These are phyloP conservation scores for Austroboletus festivus DNA, from an alignment of 768 basidiomycete species.

Conservation along the genomic window DNA sequence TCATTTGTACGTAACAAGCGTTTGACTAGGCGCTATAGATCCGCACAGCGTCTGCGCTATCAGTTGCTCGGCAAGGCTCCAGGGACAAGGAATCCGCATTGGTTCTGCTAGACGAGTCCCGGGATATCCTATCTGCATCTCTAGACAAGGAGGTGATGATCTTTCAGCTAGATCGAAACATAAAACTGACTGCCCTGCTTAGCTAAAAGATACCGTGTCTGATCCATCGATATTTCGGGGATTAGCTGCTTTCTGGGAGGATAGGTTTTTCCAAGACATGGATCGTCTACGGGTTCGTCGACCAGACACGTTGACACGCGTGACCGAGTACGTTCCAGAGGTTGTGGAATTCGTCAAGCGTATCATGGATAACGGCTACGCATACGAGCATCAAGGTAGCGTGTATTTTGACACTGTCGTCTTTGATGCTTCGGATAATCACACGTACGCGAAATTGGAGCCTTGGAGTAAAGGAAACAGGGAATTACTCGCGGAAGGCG, in stretches of 20 bases:
- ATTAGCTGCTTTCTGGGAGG: slow-evolving; percentile 86
- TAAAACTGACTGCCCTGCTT: slow-evolving; percentile 8
- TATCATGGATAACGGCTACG: slow-evolving; percentile 82
- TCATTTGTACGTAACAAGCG: slow-evolving; percentile 6
- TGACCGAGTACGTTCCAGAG: slow-evolving; percentile 96
- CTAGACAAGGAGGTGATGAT: slow-evolving; percentile 70
- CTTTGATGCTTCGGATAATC: slow-evolving; percentile 74
- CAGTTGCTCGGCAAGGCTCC: slow-evolving; percentile 45
- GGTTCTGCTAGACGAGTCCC: slow-evolving; percentile 65
- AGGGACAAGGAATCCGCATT: slow-evolving; percentile 44
- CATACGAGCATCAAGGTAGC: slow-evolving; percentile 70
- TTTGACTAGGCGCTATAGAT: slow-evolving; percentile 35
- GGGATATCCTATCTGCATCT: slow-evolving; percentile 69
- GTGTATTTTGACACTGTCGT: slow-evolving; percentile 87
- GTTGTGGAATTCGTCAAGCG: slow-evolving; percentile 85
- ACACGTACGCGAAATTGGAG: slow-evolving; percentile 91
- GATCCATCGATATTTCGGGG: slow-evolving; percentile 84
- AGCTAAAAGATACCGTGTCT: slow-evolving; percentile 79
- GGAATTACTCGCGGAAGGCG: slow-evolving; percentile 85
- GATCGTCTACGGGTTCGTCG: slow-evolving; percentile 76
- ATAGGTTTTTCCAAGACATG: slow-evolving; percentile 91
- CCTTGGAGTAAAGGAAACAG: slow-evolving; percentile 95
- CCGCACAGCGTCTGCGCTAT: slow-evolving; percentile 52
- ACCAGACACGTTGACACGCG: slow-evolving; percentile 89
- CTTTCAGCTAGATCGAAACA: neutral